Evolutionary conservation across 257 asterid genomes (phyloP), one percentile per base, ranked within the genome.

Genomic region (Penstemon davidsonii): DNA sequence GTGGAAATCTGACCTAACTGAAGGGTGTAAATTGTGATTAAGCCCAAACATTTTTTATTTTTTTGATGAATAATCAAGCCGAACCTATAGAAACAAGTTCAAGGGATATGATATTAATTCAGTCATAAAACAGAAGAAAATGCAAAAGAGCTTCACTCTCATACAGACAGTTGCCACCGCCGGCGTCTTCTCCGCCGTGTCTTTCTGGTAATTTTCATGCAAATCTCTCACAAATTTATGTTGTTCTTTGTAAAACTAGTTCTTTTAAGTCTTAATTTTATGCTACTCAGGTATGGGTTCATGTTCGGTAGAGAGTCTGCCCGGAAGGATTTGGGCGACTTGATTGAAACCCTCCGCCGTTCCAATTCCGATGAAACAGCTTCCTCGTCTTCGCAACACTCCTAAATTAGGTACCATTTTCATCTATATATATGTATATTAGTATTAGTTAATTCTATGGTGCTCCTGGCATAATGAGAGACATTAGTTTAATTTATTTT

Each of bases 221-320:
- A 25, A 25, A 25, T 25, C 33, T 1, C 40, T 52, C 70, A 41
- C 33, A 25, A 1, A 63, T 62, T 36, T 46, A 1, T 12, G 44
- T 4, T 51, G 0, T 2, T 12, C 7, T 37, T 8, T 66, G 15
- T 4, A 1, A 12, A 13, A 25, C 33, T 25, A 25, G 10, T 65
- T 2, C 33, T 50, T 5, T 25, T 25, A 1, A 25, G 33, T 25
- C 33, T 25, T 25, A 25, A 25, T 1, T 46, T 7, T 47, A 41
- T 73, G 42, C 2, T 54, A 71, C 11, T 63, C 70, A 92, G 97
- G 97, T 92, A 90, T 47, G 98, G 96, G 12, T 92, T 88, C 78
- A 88, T 90, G 96, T 88, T 92, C 72, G 97, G 97, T 8, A 74
- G 94, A 80, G 98, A 92, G 64, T 84, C 96, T 3, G 87, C 96